These are phyloP conservation scores for Batrachochytrium dendrobatidis DNA, from an alignment of 371 early-diverging fungal genomes.

Conservation along the genomic window DNA sequence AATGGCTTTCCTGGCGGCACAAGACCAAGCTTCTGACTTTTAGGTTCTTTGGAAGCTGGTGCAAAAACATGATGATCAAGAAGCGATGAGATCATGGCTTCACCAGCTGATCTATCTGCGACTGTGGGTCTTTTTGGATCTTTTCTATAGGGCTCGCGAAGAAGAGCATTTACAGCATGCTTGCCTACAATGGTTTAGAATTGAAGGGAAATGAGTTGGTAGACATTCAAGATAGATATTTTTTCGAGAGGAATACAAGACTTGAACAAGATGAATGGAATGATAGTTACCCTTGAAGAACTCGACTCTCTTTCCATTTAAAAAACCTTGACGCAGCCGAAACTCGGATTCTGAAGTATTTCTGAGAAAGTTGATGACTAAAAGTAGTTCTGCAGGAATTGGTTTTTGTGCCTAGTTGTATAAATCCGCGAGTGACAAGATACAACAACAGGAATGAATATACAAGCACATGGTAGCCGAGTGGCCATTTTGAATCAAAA, in stretches of 20 bases:
- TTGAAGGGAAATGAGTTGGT: background rate
- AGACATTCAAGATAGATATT: no score
- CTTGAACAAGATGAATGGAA: background rate
- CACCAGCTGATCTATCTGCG: slow-evolving; percentile 49
- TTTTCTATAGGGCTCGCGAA: slow-evolving; percentile 62
- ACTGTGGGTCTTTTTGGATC: slow-evolving; percentile 42
- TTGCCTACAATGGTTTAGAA: slow-evolving; percentile 65
- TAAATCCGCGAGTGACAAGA: no score
- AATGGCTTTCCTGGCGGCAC: slow-evolving; percentile 43
- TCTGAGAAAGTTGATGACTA: slow-evolving; percentile 57
- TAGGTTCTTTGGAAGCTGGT: slow-evolving; percentile 54
- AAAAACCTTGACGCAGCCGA: slow-evolving; percentile 74
- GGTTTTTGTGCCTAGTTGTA: slow-evolving; percentile 4
- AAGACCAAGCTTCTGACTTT: slow-evolving; percentile 17
- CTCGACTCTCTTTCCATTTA: slow-evolving; percentile 84
- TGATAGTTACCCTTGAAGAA: slow-evolving; percentile 76
- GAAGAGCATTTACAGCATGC: slow-evolving; percentile 78
- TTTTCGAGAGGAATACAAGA: background rate
- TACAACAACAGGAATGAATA: no score
- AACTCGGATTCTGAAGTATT: slow-evolving; percentile 61
- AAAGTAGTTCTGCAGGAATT: slow-evolving; percentile 51
- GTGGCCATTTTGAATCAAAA: no score
- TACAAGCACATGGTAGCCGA: no score
- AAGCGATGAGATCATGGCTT: slow-evolving; percentile 58
- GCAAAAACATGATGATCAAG: slow-evolving; percentile 61